Evolutionary conservation across 2,329 filamentous ascomycete species (phyloP), one percentile per base, ranked within the genome.

Genomic region (Cladosporium sp.): DNA sequence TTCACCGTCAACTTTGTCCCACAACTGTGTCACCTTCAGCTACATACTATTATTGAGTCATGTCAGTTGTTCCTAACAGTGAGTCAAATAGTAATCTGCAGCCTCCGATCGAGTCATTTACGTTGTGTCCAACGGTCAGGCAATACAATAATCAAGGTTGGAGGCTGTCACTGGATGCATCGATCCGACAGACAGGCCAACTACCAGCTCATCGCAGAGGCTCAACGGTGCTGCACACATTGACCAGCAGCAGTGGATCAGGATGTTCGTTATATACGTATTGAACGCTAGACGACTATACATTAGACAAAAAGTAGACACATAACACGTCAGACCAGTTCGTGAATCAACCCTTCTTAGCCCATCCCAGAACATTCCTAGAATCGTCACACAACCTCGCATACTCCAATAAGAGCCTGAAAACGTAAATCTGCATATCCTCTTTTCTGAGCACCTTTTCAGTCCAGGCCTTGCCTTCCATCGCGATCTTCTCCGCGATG

Each of bases 401-500:
- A 66, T 73, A 77, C 64, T 78, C 76, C 60, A 78, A 62, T 48
- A 78, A 51, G 62, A 91, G 66, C 42, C 88, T 75, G 55, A 86
- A 75, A 8, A 85, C 79, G 68, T 91, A 91, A 8, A 91, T 78
- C 66, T 84, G 80, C 86, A 90, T 90, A 66, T 91, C 88, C 65
- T 90, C 87, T 64, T 79, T 82, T 58, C 89, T 75, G 24, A 91
- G 74, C 7, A 88, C 88, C 66, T 75, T 81, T 60, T 84, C 82
- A 0, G 87, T 85, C 88, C 88, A 91, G 32, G 77, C 75, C 68
- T 85, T 83, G 2, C 88, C 87, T 3, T 80, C 81, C 42, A 75
- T 72, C 12, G 88, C 88, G 65, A 92, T 89, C 68, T 76, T 79
- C 70, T 83, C 76, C 0, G 86, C 89, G 3, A 77, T 78, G 1